Evolutionary conservation across 176 grass and related monocot genomes (phyloP).

Genomic region (Carex kokanica): DNA sequence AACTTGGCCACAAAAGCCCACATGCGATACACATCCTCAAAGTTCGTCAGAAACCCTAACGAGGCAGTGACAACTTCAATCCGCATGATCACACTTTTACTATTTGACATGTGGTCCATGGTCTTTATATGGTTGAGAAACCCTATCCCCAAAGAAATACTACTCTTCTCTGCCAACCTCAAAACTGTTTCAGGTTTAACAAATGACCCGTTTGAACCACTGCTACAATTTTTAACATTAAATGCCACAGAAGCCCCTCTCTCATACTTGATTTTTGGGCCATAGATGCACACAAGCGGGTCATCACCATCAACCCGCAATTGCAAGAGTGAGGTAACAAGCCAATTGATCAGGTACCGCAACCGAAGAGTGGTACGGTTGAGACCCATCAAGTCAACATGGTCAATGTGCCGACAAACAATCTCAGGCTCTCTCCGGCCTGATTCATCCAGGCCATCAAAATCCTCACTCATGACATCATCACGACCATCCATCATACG

Average conservation of each 20-base stretch:
- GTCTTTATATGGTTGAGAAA: constrained; percentile 90
- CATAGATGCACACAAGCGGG: constrained; percentile 81
- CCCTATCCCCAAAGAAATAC: constrained; percentile 85
- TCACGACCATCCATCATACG: constrained; percentile 46
- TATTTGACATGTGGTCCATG: constrained; percentile 40
- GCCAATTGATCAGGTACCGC: constrained; percentile 94
- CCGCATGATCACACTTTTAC: constrained; percentile 60
- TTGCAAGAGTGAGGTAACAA: constrained; percentile 88
- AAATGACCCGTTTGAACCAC: constrained; percentile 36
- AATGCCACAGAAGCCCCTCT: constrained; percentile 95
- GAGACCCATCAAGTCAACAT: constrained; percentile 94
- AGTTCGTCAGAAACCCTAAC: constrained; percentile 93
- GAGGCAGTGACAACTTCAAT: constrained; percentile 95
- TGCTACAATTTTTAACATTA: constrained; percentile 71
- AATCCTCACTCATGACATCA: constrained; percentile 52
- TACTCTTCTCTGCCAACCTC: constrained; percentile 90
- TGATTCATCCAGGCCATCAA: constrained; percentile 73
- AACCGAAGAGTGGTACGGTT: constrained; percentile 90
- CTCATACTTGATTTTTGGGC: constrained; percentile 99
- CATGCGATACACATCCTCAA: constrained; percentile 98
- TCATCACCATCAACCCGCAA: constrained; percentile 51
- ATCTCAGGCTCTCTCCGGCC: constrained; percentile 88
- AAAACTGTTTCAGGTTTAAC: constrained; percentile 89
- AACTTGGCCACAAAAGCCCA: constrained; percentile 98
- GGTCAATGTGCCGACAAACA: constrained; percentile 94